Base-by-base conservation (phyloP, 805 yeast genomes). In the Kodamaea jinghongensis region DNA sequence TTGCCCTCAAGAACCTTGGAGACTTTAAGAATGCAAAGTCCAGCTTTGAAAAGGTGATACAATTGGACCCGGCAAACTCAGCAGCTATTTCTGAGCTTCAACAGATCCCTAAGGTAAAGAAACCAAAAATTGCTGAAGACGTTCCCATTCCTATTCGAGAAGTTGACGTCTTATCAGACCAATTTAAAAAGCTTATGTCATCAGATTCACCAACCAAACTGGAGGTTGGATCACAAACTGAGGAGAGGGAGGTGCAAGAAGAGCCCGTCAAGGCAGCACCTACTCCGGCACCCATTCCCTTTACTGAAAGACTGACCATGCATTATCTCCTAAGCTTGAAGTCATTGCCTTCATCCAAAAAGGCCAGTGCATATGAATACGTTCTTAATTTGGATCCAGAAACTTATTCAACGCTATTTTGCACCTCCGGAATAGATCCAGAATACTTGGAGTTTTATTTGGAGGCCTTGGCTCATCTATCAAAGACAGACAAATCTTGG, bases 361-460 rank as follows among this genome's bases (percentile, higher is more conserved):
- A 50, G 39, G 41, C 31, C 2, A 45, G 46, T 3, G 70, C 73
- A 2, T 73, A 69, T 39, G 33, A 46, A 9, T 72, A 67, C 42
- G 59, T 74, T 1, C 42, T 75, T 4, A 37, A 42, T 2, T 27
- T 75, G 1, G 44, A 58, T 1, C 33, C 60, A 0, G 32, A 42
- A 0, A 51, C 54, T 1, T 62, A 65, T 28, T 12, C 44, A 1
- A 48, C 50, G 8, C 43, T 72, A 2, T 79, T 75, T 40, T 48
- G 52, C 6, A 39, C 50, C 3, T 65, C 72, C 7, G 81, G 81
- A 1, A 53, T 80, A 1, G 85, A 79, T 28, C 48, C 71, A 0
- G 73, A 69, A 9, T 67, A 74, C 42, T 54, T 79, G 6, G 61
- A 61, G n/a, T 71, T 76, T 43, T 71, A 64, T 40, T 35, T 79